Evolutionary conservation across 495 filamentous ascomycete genomes (phyloP), one percentile per base, ranked within the genome.

Genomic region (Acidomyces sp.): DNA sequence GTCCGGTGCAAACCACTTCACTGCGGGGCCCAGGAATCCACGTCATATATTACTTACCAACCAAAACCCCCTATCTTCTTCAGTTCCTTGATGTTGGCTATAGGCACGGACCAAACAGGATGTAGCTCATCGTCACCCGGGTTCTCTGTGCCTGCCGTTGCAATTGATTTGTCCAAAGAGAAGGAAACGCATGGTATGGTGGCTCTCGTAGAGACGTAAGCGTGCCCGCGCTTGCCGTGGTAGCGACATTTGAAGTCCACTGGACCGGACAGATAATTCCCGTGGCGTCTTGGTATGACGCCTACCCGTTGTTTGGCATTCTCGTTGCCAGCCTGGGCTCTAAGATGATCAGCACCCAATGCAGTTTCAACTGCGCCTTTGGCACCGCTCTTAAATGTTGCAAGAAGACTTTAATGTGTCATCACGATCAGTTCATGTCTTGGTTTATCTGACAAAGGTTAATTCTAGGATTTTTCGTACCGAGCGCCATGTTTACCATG

Each of bases 21-120:
- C n/a, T n/a, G n/a, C n/a, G n/a, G n/a, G n/a, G n/a, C n/a, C n/a
- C n/a, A n/a, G n/a, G n/a, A n/a, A n/a, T n/a, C n/a, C n/a, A n/a
- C n/a, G n/a, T n/a, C n/a, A n/a, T n/a, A n/a, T n/a, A n/a, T n/a
- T n/a, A n/a, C n/a, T n/a, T n/a, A n/a, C 85, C 84, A 93, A 1
- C 85, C 86, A 43, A 87, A 66, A 0, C 85, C 84, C 7, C 84
- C 85, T 2, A 85, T 64, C 64, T 93, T 93, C 59, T 77, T 78
- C 37, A 94, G 46, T 51, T 90, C 82, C 36, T 39, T 52, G 26
- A 82, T 74, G 20, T 80, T 73, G 7, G 63, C 61, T 3, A 82
- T 58, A 0, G 72, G 65, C 3, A 78, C 61, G n/a, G 63, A 71
- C 69, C 68, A 78, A 2, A 64, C 39, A 0, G 72, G 66, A 43